Conservation (phyloP, 768 basidiomycete genomes). For the Galerina sulciceps region DNA sequence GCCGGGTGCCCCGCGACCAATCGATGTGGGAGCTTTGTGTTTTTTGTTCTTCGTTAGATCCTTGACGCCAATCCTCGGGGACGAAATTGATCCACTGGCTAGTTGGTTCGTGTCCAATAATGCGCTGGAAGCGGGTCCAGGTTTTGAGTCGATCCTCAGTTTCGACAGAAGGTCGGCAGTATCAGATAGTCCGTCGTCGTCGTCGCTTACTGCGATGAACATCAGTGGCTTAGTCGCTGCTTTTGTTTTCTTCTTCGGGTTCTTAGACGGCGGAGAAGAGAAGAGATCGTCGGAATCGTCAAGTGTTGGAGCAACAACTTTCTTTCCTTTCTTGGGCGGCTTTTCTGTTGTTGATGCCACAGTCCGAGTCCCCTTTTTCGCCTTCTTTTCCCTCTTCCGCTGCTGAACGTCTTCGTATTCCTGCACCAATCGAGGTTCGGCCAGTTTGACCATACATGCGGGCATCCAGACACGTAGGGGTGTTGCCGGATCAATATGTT, state of each 20-base stretch:
- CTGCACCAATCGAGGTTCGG: constrained; percentile 66
- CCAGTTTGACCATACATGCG: constrained; percentile 73
- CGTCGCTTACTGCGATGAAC: neutral
- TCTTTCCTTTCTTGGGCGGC: constrained; percentile 12
- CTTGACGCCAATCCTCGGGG: neutral
- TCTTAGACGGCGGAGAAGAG: neutral
- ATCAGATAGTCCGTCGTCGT: neutral
- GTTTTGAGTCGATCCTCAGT: neutral
- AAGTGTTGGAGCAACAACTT: neutral
- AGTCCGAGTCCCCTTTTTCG: constrained; percentile 38
- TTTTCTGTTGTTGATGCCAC: constrained; percentile 20
- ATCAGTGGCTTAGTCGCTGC: neutral
- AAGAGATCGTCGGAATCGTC: constrained; percentile 12
- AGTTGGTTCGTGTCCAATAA: neutral
- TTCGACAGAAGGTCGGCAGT: neutral
- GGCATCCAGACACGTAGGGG: constrained; percentile 82
- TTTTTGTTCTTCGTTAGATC: constrained; percentile 22
- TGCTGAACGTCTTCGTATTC: constrained; percentile 57
- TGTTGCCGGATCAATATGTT: constrained; percentile 54
- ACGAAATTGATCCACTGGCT: neutral
- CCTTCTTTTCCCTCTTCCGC: constrained; percentile 55
- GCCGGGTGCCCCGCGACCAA: neutral
- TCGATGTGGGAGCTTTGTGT: constrained; percentile 5
- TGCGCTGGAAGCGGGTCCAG: neutral
- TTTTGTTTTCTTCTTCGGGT: neutral